phyloP scores from a whole-genome alignment of 2,329 filamentous ascomycete species.

The Rugonectria rugulosa region DNA sequence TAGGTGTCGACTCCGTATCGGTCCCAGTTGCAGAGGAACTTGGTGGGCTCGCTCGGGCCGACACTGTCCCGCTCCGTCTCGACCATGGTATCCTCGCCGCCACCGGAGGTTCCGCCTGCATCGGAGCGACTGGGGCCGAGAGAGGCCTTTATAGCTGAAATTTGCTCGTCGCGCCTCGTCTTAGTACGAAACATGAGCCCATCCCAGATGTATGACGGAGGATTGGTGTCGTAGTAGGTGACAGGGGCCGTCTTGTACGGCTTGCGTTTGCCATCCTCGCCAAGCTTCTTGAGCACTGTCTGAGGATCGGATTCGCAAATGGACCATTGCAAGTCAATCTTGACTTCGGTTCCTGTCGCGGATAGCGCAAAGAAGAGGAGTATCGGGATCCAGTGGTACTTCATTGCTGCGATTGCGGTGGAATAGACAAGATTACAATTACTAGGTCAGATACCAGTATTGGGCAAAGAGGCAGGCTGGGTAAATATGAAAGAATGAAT shows the following conservation, averaged over 20 bases:
- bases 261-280: constrained; percentile 11
- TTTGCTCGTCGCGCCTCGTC: constrained; percentile 24
- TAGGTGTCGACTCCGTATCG: constrained; percentile 25
- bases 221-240: constrained; percentile 32
- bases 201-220: constrained; percentile 27
- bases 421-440: no score
- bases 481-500: no score
- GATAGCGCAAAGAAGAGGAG: no score
- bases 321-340: constrained; percentile 31
- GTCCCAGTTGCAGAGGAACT: constrained; percentile 30
- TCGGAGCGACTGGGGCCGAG: constrained; percentile 19
- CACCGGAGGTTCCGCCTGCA: no score
- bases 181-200: constrained; percentile 35
- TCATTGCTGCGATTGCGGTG: no score
- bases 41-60: constrained; percentile 7
- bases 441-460: no score
- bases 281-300: constrained; percentile 26
- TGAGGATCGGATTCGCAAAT: constrained; percentile 26
- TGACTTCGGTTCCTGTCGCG: not conserved
- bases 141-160: constrained; percentile 31
- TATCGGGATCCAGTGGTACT: no score
- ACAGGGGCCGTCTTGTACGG: constrained; percentile 32
- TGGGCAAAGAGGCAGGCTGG: no score
- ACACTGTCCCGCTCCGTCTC: no score
- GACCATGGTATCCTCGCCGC: no score